Evolutionary conservation across 768 basidiomycete species (phyloP).

Genomic region (Suillus tomentosus): DNA sequence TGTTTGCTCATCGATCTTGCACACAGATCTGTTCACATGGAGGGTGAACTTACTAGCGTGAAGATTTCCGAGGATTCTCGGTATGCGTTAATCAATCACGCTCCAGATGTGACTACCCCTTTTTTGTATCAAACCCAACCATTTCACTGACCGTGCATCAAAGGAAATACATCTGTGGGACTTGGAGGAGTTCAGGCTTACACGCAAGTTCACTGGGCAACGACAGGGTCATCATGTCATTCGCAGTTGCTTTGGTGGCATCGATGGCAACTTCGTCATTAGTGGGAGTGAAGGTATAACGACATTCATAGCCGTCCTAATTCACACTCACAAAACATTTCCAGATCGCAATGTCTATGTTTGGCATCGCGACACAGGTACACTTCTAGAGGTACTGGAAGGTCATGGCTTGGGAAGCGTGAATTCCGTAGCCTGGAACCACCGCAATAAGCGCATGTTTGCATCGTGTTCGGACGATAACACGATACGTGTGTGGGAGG

Average conservation of each 20-base stretch:
- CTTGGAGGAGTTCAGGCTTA: conserved; percentile 64
- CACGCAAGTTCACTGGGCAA: conserved; percentile 86
- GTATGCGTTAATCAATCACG: conserved; percentile 83
- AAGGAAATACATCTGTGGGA: conserved; percentile 93
- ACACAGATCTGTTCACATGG: conserved; percentile 61
- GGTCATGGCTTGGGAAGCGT: conserved; percentile 92
- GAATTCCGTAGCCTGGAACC: conserved; percentile 97
- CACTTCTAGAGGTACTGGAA: conserved; percentile 80
- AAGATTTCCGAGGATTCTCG: conserved; percentile 85
- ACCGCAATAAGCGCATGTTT: conserved; percentile 85
- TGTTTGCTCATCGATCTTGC: conserved; percentile 14
- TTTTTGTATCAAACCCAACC: not conserved
- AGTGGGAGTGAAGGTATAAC: conserved; percentile 92
- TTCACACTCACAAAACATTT: conserved; percentile 17
- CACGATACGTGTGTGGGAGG: conserved; percentile 90
- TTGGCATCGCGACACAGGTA: conserved; percentile 88
- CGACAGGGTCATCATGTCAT: conserved; percentile 83
- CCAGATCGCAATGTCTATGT: conserved; percentile 92
- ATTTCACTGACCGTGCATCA: conserved; percentile 15
- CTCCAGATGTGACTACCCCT: conserved; percentile 70
- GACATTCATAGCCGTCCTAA: not conserved
- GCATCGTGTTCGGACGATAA: conserved; percentile 95
- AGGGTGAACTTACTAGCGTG: conserved; percentile 86
- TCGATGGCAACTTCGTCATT: conserved; percentile 84
- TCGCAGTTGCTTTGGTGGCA: conserved; percentile 91